Evolutionary conservation across 805 yeast genomes (phyloP), one percentile per base, ranked within the genome.

Genomic region (Spathaspora hagerdaliae): DNA sequence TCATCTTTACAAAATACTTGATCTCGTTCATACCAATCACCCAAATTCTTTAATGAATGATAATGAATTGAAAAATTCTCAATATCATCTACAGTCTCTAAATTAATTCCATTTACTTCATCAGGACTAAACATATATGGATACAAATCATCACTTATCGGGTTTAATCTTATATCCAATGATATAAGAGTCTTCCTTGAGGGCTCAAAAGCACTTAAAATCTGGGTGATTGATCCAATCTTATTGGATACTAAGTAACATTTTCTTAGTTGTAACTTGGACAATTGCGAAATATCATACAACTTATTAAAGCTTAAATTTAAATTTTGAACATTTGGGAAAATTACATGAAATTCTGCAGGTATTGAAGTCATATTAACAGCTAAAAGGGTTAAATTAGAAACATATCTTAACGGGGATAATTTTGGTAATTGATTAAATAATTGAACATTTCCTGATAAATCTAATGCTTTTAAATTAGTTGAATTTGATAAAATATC

Each of bases 91-190:
- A 68, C 56, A 5, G 71, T 72, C 33, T 73, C 78, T 37, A 77
- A 54, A 36, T 69, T 74, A 13, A 77, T 64, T 2, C 73, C 70
- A 41, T 64, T 64, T 14, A 62, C 45, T 41, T 71, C 79, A 7
- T 67, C 66, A 5, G 77, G 75, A 49, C 71, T 73, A 57, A 79
- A 78, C 1, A 79, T 79, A 51, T 70, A 77, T 0, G 84, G 81
- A 54, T 79, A 78, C 41, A 74, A 63, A 9, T 68, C 73, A 37
- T 64, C 59, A 36, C 73, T 77, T 27, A 77, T 48, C 12, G 79
- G 75, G 50, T 79, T 79, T 44, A 78, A 70, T 33, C 83, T 62
- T 40, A 77, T 45, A 54, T 79, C 84, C 13, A 79, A 53, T 7
- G 67, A 59, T 45, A 56, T 61, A 49, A 79, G 53, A 3, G 62